Evolutionary conservation across 2,329 filamentous ascomycete genomes (phyloP), one percentile per base, ranked within the genome.

Genomic region (Pseudocercospora musae): DNA sequence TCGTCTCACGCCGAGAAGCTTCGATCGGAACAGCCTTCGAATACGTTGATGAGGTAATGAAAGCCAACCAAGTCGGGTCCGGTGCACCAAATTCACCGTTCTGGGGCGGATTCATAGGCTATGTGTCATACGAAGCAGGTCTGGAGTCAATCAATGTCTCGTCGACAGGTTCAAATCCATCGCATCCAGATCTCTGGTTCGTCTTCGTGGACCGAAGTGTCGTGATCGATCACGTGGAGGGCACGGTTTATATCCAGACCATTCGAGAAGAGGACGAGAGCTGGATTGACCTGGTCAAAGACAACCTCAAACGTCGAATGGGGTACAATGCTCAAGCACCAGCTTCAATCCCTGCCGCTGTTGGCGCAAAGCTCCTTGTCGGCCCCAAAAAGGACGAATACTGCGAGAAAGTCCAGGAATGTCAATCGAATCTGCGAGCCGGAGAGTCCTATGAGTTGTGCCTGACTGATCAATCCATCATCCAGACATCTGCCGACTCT

Each of bases 381-480:
- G 68, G 66, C 9, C 73, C 73, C 0, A 68, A 72, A 48, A 65
- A 73, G 48, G 23, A 61, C 29, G 44, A 69, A 3, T 96, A 95
- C 72, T 86, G 87, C 68, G 75, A 79, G 3, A 86, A 89, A 68
- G 88, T 95, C n/a, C 77, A 80, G 21, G 75, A 78, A 40, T 95
- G 91, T 71, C 89, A 94, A 71, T 82, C 85, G 4, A 83, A 85
- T 65, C 89, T 96, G 65, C 84, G 87, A 2, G 87, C 88, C 0
- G 92, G 92, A 13, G 87, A 93, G 65, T 92, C 91, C 0, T 96
- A 96, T 74, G 92, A 96, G 73, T 82, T 96, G 6, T 96, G 91
- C 68, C 83, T 96, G 7, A 96, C 91, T 0, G 87, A 87, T 54
- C 87, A 91, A 74, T 92, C 90, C 10, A 82, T 81, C 37, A 84